Conservation (phyloP, 345 rosid genomes). For the Populus alba region DNA sequence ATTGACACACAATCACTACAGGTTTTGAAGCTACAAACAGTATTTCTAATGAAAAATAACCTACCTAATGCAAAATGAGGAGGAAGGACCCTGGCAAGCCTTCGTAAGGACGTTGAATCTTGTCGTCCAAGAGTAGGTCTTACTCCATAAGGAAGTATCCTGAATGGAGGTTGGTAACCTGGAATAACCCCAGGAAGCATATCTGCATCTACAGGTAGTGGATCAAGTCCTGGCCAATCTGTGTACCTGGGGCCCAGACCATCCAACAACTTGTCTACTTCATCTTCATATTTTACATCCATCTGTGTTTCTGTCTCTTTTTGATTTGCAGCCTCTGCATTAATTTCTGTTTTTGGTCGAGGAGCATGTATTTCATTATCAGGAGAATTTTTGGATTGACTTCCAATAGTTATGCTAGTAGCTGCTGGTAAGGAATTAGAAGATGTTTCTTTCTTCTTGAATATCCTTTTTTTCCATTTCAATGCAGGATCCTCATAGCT, state of each 20-base stretch:
- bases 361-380: slow-evolving; percentile 26
- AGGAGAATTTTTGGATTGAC: slow-evolving; percentile 18
- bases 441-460: slow-evolving; percentile 41
- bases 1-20: slow-evolving; percentile 14
- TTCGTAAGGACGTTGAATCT: slow-evolving; percentile 70
- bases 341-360: slow-evolving; percentile 24
- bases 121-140: slow-evolving; percentile 57
- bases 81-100: slow-evolving; percentile 83
- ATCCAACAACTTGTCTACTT: slow-evolving; percentile 70
- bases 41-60: slow-evolving; percentile 7
- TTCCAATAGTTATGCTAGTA: slow-evolving; percentile 24
- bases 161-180: slow-evolving; percentile 81
- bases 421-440: slow-evolving; percentile 24
- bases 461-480: slow-evolving; percentile 42
- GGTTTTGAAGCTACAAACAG: neutral
- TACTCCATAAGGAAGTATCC: slow-evolving; percentile 89
- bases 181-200: slow-evolving; percentile 79
- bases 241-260: slow-evolving; percentile 83
- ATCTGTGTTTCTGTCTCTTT: slow-evolving; percentile 25
- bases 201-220: slow-evolving; percentile 92
- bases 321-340: slow-evolving; percentile 18
- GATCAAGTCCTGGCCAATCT: slow-evolving; percentile 83
- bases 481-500: slow-evolving; percentile 54
- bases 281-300: slow-evolving; percentile 70
- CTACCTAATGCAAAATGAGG: slow-evolving; percentile 95